Conservation (phyloP, 495 filamentous ascomycete species). For the Penicillium crystallinum region DNA sequence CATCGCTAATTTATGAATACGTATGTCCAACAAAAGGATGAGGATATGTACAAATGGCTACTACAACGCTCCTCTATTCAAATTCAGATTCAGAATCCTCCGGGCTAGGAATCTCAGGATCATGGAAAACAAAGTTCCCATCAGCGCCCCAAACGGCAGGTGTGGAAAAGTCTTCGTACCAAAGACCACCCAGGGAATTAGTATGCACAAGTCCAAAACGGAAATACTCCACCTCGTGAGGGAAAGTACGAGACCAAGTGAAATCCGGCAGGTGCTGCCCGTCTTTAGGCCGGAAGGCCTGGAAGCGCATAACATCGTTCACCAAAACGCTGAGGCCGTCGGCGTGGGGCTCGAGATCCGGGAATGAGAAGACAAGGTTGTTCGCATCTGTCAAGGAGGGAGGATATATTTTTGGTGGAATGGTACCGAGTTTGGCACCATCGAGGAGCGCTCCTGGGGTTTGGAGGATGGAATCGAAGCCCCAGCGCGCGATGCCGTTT, state of each 20-base stretch:
- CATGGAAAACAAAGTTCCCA: slow-evolving; percentile 42
- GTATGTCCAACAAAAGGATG: not conserved
- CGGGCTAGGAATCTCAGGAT: not conserved
- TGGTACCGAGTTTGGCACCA: slow-evolving; percentile 43
- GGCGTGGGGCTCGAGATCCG: slow-evolving; percentile 28
- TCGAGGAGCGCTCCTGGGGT: slow-evolving; percentile 48
- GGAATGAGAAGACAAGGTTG: slow-evolving; percentile 46
- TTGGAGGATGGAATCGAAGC: slow-evolving; percentile 57
- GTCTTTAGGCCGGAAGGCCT: slow-evolving; percentile 37
- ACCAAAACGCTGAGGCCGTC: slow-evolving; percentile 54
- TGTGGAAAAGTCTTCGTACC: slow-evolving; percentile 70
- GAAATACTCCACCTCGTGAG: slow-evolving; percentile 64
- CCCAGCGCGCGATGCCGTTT: slow-evolving; percentile 63
- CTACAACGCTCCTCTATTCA: not conserved
- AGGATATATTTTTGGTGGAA: slow-evolving; percentile 40
- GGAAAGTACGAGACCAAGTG: slow-evolving; percentile 37
- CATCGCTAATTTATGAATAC: not conserved
- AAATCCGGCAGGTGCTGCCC: slow-evolving; percentile 36
- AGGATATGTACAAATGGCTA: not conserved
- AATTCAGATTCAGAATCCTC: not conserved
- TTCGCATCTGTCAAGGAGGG: slow-evolving; percentile 28
- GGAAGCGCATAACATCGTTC: slow-evolving; percentile 55
- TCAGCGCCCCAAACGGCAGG: slow-evolving; percentile 63
- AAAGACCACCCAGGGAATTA: slow-evolving; percentile 47
- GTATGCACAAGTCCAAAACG: slow-evolving; percentile 67